Evolutionary conservation across 129 eudicot species (phyloP).

Genomic region (Silybum marianum): DNA sequence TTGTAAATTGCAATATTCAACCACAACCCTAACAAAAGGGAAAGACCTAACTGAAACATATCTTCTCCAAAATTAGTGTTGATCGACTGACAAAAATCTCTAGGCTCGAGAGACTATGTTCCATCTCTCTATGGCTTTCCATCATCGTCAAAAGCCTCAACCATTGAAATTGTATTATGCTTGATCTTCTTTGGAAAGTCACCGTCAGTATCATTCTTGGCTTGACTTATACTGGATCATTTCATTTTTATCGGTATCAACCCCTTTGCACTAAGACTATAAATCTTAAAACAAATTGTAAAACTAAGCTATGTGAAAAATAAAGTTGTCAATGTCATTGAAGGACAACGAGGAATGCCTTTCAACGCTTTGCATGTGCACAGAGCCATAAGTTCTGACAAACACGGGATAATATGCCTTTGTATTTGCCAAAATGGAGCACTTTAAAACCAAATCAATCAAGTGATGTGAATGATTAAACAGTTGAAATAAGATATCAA

Average conservation of each 20-base stretch:
- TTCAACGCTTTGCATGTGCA: background rate
- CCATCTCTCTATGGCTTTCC: constrained; percentile 9
- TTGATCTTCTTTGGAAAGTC: constrained; percentile 19
- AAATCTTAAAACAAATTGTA: background rate
- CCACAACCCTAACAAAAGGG: no score
- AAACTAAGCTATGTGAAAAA: background rate
- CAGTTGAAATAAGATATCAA: no score
- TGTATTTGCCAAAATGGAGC: background rate
- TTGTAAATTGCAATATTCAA: no score
- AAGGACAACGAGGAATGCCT: background rate
- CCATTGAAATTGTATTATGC: constrained; percentile 20
- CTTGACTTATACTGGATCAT: constrained; percentile 25
- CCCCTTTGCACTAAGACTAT: background rate
- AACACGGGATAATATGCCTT: background rate
- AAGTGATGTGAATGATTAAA: background rate
- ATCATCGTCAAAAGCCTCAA: constrained; percentile 16
- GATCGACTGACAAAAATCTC: no score
- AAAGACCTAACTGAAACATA: no score
- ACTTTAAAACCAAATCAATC: background rate
- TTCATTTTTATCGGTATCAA: constrained; percentile 37
- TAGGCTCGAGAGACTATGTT: no score
- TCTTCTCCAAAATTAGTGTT: no score
- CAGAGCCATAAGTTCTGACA: background rate
- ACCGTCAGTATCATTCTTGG: background rate
- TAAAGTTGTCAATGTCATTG: background rate